Evolutionary conservation across 257 asterid species (phyloP).

Genomic region (Primulina tabacum): DNA sequence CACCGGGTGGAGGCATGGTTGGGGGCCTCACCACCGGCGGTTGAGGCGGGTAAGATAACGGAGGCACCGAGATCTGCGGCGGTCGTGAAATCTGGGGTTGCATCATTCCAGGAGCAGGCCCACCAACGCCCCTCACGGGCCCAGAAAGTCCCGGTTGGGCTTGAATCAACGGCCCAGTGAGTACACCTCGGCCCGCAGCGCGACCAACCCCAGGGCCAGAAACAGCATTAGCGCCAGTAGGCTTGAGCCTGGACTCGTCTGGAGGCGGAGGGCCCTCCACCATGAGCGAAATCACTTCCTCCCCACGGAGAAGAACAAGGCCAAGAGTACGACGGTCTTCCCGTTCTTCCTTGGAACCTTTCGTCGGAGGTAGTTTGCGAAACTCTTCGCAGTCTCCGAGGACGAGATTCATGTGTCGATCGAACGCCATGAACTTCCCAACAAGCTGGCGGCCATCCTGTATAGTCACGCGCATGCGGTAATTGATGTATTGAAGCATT

Average conservation of each 20-base stretch:
- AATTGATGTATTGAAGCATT: constrained; percentile 90
- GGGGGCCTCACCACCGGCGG: constrained; percentile 64
- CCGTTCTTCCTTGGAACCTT: constrained; percentile 80
- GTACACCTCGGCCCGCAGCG: constrained; percentile 89
- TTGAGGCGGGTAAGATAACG: constrained; percentile 59
- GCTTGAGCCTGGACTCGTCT: constrained; percentile 71
- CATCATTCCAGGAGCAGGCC: constrained; percentile 96
- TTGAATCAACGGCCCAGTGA: constrained; percentile 55
- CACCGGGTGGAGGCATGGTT: constrained; percentile 49
- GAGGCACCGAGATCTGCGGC: constrained; percentile 67
- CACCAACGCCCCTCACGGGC: constrained; percentile 89
- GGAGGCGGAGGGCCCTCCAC: constrained; percentile 99
- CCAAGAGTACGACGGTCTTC: constrained; percentile 94
- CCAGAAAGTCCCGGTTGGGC: constrained; percentile 92
- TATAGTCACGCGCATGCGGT: constrained; percentile 93
- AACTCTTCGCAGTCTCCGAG: constrained; percentile 96
- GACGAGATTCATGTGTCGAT: constrained; percentile 91
- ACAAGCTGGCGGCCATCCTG: constrained; percentile 87
- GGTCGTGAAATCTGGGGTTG: constrained; percentile 93
- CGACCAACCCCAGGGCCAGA: constrained; percentile 88
- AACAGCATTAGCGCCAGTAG: constrained; percentile 48
- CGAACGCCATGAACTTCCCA: constrained; percentile 96
- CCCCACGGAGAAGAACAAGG: constrained; percentile 86
- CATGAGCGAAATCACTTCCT: constrained; percentile 84
- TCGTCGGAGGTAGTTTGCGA: constrained; percentile 75